Conservation (phyloP, 352 stramenopile genomes). For the Pythium aquatile region DNA sequence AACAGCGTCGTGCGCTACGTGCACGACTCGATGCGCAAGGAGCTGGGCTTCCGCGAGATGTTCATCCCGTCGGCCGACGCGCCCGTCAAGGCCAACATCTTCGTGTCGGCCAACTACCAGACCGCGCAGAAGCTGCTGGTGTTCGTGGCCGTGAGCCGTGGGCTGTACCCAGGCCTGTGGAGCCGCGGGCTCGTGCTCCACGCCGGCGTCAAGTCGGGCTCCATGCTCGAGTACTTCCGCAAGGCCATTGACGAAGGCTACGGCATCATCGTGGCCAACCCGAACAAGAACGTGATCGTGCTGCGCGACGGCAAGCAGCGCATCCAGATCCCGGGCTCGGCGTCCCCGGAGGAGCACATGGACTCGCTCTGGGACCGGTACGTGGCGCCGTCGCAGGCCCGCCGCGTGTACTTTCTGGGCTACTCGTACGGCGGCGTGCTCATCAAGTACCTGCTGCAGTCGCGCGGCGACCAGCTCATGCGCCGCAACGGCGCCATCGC, state of each 20-base stretch:
- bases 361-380: constrained; percentile 87
- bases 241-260: constrained; percentile 84
- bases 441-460: constrained; percentile 89
- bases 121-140: constrained; percentile 81
- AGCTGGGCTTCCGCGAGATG: constrained; percentile 77
- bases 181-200: constrained; percentile 83
- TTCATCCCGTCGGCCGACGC: constrained; percentile 66
- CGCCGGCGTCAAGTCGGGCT: constrained; percentile 81
- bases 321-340: constrained; percentile 78
- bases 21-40: constrained; percentile 79
- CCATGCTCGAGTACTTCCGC: constrained; percentile 89
- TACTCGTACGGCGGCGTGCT: constrained; percentile 88
- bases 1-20: constrained; percentile 85
- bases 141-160: constrained; percentile 81
- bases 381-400: constrained; percentile 50
- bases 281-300: constrained; percentile 89
- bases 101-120: constrained; percentile 81
- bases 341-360: constrained; percentile 87
- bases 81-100: constrained; percentile 81
- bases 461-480: constrained; percentile 82
- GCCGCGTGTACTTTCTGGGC: constrained; percentile 82
- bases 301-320: constrained; percentile 77
- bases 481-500: constrained; percentile 84
- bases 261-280: constrained; percentile 87
- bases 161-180: constrained; percentile 82